phyloP scores from a whole-genome alignment of 2,329 filamentous ascomycete genomes.

The Alternaria novae-zelandiae region DNA sequence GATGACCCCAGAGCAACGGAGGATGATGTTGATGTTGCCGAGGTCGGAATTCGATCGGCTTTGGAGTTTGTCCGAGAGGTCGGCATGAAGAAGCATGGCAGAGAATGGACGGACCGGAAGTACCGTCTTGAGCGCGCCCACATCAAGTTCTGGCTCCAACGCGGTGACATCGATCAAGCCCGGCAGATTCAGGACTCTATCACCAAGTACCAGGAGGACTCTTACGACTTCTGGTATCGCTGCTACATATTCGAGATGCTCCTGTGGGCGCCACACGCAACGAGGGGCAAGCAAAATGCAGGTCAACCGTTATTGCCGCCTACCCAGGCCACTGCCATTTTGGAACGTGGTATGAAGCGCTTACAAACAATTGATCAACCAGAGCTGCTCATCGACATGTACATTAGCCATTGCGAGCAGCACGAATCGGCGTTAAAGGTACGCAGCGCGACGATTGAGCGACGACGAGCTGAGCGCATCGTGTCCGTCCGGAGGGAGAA shows the following conservation, averaged over 20 bases:
- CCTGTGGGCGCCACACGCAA: constrained; percentile 65
- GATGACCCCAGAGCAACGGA: constrained; percentile 73
- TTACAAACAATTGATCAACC: constrained; percentile 74
- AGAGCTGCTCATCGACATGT: constrained; percentile 76
- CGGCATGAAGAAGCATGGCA: constrained; percentile 77
- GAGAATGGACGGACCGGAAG: constrained; percentile 79
- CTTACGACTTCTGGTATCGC: constrained; percentile 90
- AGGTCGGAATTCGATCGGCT: constrained; percentile 85
- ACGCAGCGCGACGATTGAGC: constrained; percentile 74
- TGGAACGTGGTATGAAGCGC: constrained; percentile 71
- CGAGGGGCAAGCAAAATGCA: constrained; percentile 58
- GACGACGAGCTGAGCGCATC: constrained; percentile 64
- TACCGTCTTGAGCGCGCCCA: constrained; percentile 91
- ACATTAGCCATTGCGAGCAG: constrained; percentile 82
- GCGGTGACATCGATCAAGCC: constrained; percentile 76
- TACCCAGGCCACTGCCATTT: constrained; percentile 73
- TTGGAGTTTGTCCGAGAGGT: constrained; percentile 82
- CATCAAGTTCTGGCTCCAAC: constrained; percentile 89
- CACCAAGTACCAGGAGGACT: constrained; percentile 71
- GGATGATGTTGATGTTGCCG: constrained; percentile 80
- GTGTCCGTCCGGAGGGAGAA: constrained; percentile 65
- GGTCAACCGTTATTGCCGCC: constrained; percentile 64
- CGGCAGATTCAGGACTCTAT: constrained; percentile 79
- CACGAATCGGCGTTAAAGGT: constrained; percentile 82
- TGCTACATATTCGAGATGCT: constrained; percentile 94